Base-by-base conservation (phyloP, 148 eudicot genomes). In the Suaeda aralocaspica region DNA sequence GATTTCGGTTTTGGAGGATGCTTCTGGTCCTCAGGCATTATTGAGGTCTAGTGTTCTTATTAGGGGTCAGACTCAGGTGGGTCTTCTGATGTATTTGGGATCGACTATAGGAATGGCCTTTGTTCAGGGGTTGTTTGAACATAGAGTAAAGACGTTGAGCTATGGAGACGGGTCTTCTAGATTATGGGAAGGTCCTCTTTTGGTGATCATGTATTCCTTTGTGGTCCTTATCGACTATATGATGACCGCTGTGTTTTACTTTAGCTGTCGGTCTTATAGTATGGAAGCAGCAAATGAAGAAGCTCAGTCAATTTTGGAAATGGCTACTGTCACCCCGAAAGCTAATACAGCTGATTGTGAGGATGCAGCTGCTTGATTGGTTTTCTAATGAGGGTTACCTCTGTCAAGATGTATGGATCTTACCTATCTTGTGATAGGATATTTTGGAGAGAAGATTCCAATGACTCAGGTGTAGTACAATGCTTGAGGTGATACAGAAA, bases 201-300 rank as follows among this genome's bases (percentile, higher is more conserved):
- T 91, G 91, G 97, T 94, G 28, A 66, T 91, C 36, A 84, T 94
- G 96, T 89, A 91, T 75, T 88, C 97, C 25, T 85, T 94, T 69
- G 86, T 87, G 46, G 87, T 89, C 83, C 84, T 94, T 34, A 77
- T 94, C 8, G 98, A 94, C 77, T 83, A 81, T 11, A 91, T 94
- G 98, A 94, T 89, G 97, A 91, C 83, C 19, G 65, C 92, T 0
- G 98, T 94, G 41, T 94, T 89, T 69, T 94, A 89, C 85, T 91
- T 91, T 76, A 91, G 96, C 64, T 94, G 98, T 66, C 87, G 83
- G 66, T 87, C 88, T 44, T 84, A 76, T 76, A 85, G 89, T 42
- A 72, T 89, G 82, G 98, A 86, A 66, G 75, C 85, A 25, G 79
- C 84, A 18, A 77, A 76, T 63, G 89, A 62, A 45, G 97, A 87